These are phyloP conservation scores for Neonectria neomacrospora DNA, from an alignment of 2,329 filamentous ascomycete genomes.

Conservation along the genomic window DNA sequence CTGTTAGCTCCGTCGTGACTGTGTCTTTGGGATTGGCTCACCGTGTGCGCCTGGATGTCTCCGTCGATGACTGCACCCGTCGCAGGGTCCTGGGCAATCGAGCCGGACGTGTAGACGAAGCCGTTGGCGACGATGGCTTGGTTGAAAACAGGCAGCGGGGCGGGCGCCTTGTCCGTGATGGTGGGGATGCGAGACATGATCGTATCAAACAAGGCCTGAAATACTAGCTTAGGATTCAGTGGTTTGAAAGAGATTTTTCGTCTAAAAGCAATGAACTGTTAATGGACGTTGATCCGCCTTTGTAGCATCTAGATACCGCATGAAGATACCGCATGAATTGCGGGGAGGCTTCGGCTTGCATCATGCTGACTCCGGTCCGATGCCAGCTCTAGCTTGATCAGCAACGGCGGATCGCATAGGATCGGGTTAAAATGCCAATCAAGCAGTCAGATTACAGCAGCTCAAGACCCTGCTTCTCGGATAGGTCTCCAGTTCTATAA, in stretches of 20 bases:
- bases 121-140: slow-evolving; percentile 63
- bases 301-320: background rate
- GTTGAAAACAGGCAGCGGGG: slow-evolving; percentile 35
- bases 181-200: slow-evolving; percentile 40
- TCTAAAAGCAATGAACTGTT: background rate
- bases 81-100: slow-evolving; percentile 70
- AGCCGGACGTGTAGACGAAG: slow-evolving; percentile 76
- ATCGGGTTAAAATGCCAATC: background rate
- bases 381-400: background rate
- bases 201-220: background rate
- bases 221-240: background rate
- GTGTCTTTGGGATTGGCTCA: slow-evolving; percentile 27
- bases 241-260: background rate
- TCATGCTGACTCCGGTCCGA: background rate
- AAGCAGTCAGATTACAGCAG: background rate
- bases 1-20: background rate
- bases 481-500: background rate
- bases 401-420: background rate
- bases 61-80: slow-evolving; percentile 71
- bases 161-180: slow-evolving; percentile 40
- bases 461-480: background rate
- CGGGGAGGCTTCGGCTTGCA: background rate
- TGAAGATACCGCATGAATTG: background rate
- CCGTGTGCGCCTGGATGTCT: slow-evolving; percentile 72
- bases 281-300: background rate